phyloP scores from a whole-genome alignment of 768 basidiomycete genomes.

The Auriscalpium orientale region DNA sequence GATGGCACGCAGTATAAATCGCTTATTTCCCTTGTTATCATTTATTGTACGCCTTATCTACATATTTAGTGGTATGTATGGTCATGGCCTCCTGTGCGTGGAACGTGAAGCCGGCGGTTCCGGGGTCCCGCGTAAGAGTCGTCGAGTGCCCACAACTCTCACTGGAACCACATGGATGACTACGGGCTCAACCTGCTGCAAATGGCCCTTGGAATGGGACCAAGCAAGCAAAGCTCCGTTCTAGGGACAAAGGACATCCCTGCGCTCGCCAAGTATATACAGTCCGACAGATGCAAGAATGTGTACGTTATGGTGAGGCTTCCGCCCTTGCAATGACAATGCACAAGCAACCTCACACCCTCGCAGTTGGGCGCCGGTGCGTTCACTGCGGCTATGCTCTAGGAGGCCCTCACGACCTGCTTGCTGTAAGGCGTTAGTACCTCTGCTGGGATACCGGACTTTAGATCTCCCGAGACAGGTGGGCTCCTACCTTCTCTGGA shows the following conservation, averaged over 20 bases:
- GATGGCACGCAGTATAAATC: too few relatives aligned
- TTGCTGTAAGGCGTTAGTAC: constrained; percentile 56
- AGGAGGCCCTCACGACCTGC: background rate
- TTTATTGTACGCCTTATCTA: too few relatives aligned
- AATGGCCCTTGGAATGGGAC: background rate
- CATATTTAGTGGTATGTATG: too few relatives aligned
- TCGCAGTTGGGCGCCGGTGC: constrained; percentile 15
- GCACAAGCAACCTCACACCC: background rate
- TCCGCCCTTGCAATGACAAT: background rate
- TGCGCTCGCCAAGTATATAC: constrained; percentile 23
- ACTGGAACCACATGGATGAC: constrained; percentile 1
- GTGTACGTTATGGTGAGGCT: constrained; percentile 23
- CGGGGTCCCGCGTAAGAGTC: too few relatives aligned
- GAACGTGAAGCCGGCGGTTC: too few relatives aligned
- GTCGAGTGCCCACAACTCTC: too few relatives aligned
- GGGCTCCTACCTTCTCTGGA: constrained; percentile 16
- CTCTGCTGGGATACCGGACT: constrained; percentile 83
- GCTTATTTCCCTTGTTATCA: too few relatives aligned
- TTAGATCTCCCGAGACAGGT: constrained; percentile 82
- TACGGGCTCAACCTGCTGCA: constrained; percentile 1
- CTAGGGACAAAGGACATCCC: constrained; percentile 9
- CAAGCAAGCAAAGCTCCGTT: background rate
- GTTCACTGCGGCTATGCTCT: background rate
- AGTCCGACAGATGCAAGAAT: constrained; percentile 22
- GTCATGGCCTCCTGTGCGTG: too few relatives aligned